Base-by-base conservation (phyloP, 2,329 filamentous ascomycete genomes). In the Alternaria arbusti region DNA sequence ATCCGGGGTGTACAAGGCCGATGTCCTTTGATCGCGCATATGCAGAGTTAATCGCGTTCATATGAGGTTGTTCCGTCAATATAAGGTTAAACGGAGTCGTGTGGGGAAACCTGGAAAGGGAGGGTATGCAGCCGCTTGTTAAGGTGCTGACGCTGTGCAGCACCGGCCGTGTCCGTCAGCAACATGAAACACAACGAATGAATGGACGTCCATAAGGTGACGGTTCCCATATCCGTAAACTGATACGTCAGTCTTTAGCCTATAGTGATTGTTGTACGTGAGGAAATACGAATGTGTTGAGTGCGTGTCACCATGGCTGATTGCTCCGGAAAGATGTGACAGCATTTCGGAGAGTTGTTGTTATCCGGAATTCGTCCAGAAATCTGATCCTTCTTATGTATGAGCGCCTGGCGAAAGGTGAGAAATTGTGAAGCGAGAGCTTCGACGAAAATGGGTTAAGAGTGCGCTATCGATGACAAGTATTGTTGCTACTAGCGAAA, bases 111-210 rank as follows among this genome's bases (percentile, higher is more conserved):
- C 25, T 58, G 49, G 52, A 44, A 52, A 28, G 17, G 44, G 26
- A 36, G 12, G 49, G 23, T 43, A 40, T 64, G 64, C 54, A 66
- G 55, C 54, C 26, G 49, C 45, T 26, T 23, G 50, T 61, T 55
- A 47, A 57, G 43, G 49, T 43, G 58, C 44, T 56, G 58, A 56
- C 44, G 25, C 17, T 60, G 22, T 46, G 46, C 32, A 43, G 47
- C 54, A n/a, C 13, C 25, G 28, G 32, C 44, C 23, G 49, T 54
- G 36, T 54, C 20, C 32, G 44, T 58, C 59, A 64, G 54, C 59
- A 62, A 26, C 13, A 22, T 62, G 58, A 62, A 58, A 64, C 62
- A 54, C 30, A 26, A 23, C 62, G 54, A 64, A 58, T 55, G 26
- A 40, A 15, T 11, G 17, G 22, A 30, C 25, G 6, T 15, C 23